Evolutionary conservation across 2,329 filamentous ascomycete genomes (phyloP), one percentile per base, ranked within the genome.

Genomic region (Didymella lethalis): DNA sequence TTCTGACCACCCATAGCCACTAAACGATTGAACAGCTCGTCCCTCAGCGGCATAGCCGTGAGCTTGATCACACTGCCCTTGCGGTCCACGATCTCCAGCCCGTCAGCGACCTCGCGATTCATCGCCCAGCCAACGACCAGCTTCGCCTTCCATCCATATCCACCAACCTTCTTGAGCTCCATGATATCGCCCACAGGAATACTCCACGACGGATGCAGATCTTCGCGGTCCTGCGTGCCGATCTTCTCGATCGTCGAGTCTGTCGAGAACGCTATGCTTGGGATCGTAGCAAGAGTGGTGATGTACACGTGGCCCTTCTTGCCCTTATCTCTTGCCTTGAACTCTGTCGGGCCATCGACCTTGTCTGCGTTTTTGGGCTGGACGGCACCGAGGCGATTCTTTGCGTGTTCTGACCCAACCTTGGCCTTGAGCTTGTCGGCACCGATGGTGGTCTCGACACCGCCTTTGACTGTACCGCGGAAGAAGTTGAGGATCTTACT

Each of bases 121-220:
- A 92, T 83, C 0, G 90, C 88, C 90, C 92, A 92, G 0, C 91
- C 91, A 0, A 95, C 90, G 1, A 95, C 84, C 48, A 95, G 78
- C 79, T 92, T 94, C 1, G 88, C 87, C 78, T 95, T 96, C 91
- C 91, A 96, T 0, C 91, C 91, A 34, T 93, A 81, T 0, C 92
- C 92, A 4, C 92, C 91, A 1, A 93, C 80, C 78, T 96, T 96
- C 74, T 88, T 90, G 52, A 96, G 71, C 74, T 93, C 90, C 49
- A 75, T 79, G 45, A 96, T 89, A 16, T 94, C 89, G 0, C 83
- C 83, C 3, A 95, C 84, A 0, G 90, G 83, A 0, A 95, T 81
- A 6, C 84, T 88, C 85, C 91, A 96, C 0, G 85, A 75, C 0
- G 90, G 87, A 57, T 84, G 79, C 25, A 83, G 65, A 40, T 85